Base-by-base conservation (phyloP, 768 basidiomycete species). In the Auricularia sp. region DNA sequence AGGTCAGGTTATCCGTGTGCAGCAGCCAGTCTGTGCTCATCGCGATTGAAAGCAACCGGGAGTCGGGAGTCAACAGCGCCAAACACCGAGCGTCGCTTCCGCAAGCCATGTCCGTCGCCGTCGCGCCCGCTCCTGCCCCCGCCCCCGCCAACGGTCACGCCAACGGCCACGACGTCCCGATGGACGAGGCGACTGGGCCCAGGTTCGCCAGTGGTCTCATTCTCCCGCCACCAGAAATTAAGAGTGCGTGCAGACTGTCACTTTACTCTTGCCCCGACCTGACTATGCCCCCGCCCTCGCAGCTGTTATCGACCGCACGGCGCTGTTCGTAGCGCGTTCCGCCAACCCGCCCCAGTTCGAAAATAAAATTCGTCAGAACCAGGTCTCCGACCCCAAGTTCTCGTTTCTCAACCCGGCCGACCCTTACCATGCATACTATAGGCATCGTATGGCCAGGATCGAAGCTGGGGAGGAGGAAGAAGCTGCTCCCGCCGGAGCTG, bases 361-460 rank as follows among this genome's bases (percentile, higher is more conserved):
- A 78, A 92, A 94, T 73, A 95, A 96, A 78, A 93, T 99, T 75
- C 87, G 94, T 70, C 94, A 98, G 77, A 90, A 91, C 71, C 95
- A 95, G 76, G 91, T 93, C 77, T 84, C 87, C 68, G 96, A 98
- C 80, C 93, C 94, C 64, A 96, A 97, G 78, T 99, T 98, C 82
- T 93, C 96, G 65, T 99, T 99, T 81, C 84, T 99, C 75, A 96
- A 96, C 79, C 88, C 92, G 67, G 85, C 85, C 61, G 97, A 99
- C 81, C 93, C 97, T 68, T 99, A 97, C 79, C 93, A 98, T 87
- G 91, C 91, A 66, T 98, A 99, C 78, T 99, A 99, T 74, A 87
- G 91, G 72, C 86, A 95, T 79, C 86, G 90, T 72, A 85, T 96
- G 78, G 91, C 93, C 60, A 87, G 86, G 72, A 84, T 93, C 67